These are phyloP conservation scores for Physocladia obscura DNA, from an alignment of 192 early-diverging fungal species.

Conservation along the genomic window DNA sequence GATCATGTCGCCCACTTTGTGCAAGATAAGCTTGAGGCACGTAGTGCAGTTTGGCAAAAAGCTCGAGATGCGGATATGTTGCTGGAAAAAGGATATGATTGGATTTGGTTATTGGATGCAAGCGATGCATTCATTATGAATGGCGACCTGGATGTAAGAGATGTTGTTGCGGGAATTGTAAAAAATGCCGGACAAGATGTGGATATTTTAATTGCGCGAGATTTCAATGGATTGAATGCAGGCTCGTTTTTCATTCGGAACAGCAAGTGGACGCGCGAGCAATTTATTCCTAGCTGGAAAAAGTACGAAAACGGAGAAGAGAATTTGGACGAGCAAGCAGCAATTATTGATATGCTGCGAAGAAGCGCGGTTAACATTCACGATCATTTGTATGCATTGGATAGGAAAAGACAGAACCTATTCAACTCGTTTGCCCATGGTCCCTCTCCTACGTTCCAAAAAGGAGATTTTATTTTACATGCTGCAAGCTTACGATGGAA, in stretches of 20 bases:
- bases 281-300: neutral
- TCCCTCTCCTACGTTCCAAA: neutral
- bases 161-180: neutral
- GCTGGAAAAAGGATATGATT: neutral
- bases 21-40: neutral
- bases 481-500: neutral
- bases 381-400: neutral
- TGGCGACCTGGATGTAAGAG: conserved; percentile 8
- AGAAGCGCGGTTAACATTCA: neutral
- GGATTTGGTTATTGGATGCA: conserved; percentile 13
- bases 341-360: neutral
- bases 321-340: conserved; percentile 3
- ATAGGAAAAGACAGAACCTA: neutral
- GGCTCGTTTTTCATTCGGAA: conserved; percentile 12
- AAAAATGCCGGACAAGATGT: neutral
- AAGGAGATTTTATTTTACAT: conserved; percentile 11
- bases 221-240: conserved; percentile 7
- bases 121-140: conserved; percentile 14
- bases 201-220: conserved; percentile 8
- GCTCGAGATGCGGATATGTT: neutral
- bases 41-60: conserved; percentile 5
- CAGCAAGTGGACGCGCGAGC: neutral
- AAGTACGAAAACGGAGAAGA: neutral
- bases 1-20: neutral
- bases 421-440: neutral